phyloP scores from a whole-genome alignment of 371 early-diverging fungal species.

The Mortierella sp. region DNA sequence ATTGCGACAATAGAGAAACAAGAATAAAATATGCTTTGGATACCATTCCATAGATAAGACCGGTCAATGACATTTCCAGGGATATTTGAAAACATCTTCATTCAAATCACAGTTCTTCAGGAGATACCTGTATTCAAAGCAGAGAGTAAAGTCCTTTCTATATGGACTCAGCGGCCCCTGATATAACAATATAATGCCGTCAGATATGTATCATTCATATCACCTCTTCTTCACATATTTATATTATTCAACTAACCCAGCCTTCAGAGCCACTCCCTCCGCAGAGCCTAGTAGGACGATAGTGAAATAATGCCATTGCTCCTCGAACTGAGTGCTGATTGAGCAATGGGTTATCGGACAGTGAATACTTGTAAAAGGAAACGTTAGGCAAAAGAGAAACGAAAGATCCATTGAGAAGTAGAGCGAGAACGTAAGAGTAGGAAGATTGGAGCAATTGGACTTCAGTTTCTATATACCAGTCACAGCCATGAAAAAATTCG shows the following conservation, averaged over 20 bases:
- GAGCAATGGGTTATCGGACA: not conserved
- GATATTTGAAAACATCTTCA: conserved; percentile 20
- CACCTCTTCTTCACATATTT: not conserved
- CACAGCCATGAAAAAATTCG: too few relatives aligned
- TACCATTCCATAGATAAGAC: conserved; percentile 9
- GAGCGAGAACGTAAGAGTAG: too few relatives aligned
- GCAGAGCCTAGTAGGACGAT: conserved; percentile 1
- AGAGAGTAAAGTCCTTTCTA: conserved; percentile 76
- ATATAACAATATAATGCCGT: not conserved
- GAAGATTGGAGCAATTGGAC: too few relatives aligned
- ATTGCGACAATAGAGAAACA: conserved; percentile 30
- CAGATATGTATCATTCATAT: not conserved
- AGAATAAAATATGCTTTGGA: conserved; percentile 63
- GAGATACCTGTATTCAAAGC: conserved; percentile 79
- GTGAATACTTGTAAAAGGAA: too few relatives aligned
- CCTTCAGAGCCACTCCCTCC: conserved; percentile 19
- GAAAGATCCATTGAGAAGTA: too few relatives aligned
- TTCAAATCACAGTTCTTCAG: too few relatives aligned
- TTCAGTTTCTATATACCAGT: too few relatives aligned
- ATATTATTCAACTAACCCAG: conserved; percentile 18
- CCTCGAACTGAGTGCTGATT: too few relatives aligned
- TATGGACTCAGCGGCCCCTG: conserved; percentile 72
- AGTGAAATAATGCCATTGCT: not conserved
- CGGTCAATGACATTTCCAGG: conserved; percentile 16
- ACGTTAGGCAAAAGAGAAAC: too few relatives aligned